These are phyloP conservation scores for Fusarium bulbicola DNA, from an alignment of 2,329 filamentous ascomycete species.

Conservation along the genomic window DNA sequence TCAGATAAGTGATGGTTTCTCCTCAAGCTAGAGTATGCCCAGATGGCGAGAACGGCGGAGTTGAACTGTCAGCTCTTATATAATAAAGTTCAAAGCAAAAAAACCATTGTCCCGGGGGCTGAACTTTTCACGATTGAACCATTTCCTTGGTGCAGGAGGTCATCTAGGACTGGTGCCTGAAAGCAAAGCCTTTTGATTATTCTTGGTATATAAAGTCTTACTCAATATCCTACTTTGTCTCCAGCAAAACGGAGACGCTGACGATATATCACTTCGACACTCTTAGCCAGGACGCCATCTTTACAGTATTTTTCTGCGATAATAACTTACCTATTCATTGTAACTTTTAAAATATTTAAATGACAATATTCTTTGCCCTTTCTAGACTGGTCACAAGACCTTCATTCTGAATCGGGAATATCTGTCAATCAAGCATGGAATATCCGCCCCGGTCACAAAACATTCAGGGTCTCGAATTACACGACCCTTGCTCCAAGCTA, in stretches of 20 bases:
- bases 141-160: not conserved
- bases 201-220: not conserved
- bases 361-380: not conserved
- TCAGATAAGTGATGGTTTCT: not conserved
- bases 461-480: conserved; percentile 28
- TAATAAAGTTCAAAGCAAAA: not conserved
- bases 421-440: not conserved
- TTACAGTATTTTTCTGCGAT: not conserved
- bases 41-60: not conserved
- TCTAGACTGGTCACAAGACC: not conserved
- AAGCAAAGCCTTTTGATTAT: not conserved
- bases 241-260: not conserved
- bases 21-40: not conserved
- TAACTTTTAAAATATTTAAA: no score
- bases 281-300: not conserved
- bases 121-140: not conserved
- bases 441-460: not conserved
- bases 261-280: not conserved
- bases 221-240: not conserved
- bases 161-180: not conserved
- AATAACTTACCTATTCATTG: not conserved
- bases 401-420: not conserved
- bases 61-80: not conserved
- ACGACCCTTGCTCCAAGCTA: conserved; percentile 21
- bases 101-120: not conserved